Evolutionary conservation across 106 monocot species (phyloP).

Genomic region (Allium fistulosum): DNA sequence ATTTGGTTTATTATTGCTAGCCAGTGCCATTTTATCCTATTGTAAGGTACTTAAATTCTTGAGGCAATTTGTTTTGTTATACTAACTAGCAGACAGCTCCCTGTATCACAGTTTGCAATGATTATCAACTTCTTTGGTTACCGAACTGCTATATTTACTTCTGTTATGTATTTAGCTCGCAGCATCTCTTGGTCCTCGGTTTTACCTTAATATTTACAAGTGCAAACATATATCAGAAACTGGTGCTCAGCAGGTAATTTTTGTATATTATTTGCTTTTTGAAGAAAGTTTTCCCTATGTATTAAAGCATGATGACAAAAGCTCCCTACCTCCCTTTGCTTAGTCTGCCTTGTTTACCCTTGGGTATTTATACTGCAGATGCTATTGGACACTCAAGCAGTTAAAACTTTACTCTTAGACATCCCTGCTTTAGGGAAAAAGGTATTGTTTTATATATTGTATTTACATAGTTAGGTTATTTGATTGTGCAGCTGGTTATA

Average conservation of each 20-base stretch:
- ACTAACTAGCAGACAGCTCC: too few relatives aligned
- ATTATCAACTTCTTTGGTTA: too few relatives aligned
- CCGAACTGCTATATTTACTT: too few relatives aligned
- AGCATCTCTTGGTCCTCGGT: conserved; percentile 95
- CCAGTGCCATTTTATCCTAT: too few relatives aligned
- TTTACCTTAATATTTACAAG: conserved; percentile 92
- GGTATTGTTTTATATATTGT: conserved; percentile 27
- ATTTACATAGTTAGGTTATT: not conserved
- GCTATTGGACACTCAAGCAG: conserved; percentile 95
- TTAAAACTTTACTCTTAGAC: conserved; percentile 86
- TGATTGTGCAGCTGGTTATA: not conserved
- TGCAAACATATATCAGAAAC: conserved; percentile 99
- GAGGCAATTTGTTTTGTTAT: too few relatives aligned
- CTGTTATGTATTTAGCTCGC: conserved; percentile 42
- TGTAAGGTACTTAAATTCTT: too few relatives aligned
- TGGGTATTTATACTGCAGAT: conserved; percentile 39
- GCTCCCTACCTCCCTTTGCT: not conserved
- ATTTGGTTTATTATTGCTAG: too few relatives aligned
- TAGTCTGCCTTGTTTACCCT: not conserved
- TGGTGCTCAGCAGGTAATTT: conserved; percentile 86
- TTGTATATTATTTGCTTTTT: conserved; percentile 1
- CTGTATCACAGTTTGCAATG: too few relatives aligned
- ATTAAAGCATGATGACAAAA: not conserved
- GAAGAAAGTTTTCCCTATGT: not conserved
- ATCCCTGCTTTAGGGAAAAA: conserved; percentile 85